These are phyloP conservation scores for Suillus alpinus DNA, from an alignment of 768 basidiomycete species.

Conservation along the genomic window DNA sequence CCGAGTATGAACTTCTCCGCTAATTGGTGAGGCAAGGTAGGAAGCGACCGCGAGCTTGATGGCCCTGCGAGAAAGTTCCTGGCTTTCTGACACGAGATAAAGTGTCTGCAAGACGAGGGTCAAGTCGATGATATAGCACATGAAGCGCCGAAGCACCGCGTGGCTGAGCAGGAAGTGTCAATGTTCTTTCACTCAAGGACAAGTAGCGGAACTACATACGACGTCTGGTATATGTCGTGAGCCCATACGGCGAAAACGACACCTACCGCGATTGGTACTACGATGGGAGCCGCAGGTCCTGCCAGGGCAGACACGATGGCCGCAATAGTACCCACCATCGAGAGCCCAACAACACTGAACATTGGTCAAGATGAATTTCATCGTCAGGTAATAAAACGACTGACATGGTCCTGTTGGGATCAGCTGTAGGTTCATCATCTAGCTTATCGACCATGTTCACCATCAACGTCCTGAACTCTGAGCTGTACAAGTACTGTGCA, in stretches of 20 bases:
- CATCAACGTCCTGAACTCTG: constrained; percentile 1
- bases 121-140: too few relatives aligned
- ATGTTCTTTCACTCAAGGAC: neutral
- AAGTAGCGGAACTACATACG: neutral
- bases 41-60: neutral
- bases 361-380: neutral
- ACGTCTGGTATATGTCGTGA: neutral
- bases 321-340: neutral
- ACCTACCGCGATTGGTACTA: neutral
- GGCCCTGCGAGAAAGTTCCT: neutral
- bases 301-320: neutral
- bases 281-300: neutral
- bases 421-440: neutral
- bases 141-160: too few relatives aligned
- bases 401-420: neutral
- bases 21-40: neutral
- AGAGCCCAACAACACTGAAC: neutral
- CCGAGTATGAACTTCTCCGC: neutral
- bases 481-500: neutral
- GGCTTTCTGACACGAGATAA: constrained; percentile 4
- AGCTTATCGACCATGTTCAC: neutral
- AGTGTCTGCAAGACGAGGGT: constrained; percentile 13
- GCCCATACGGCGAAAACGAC: neutral
- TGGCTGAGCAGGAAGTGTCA: neutral
- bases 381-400: too few relatives aligned